Percentiles rank a stretch among this genome's conserved stretches.
Evolutionary conservation across 441 rosid genomes (phyloP).

Genomic region (Daphne laureola): DNA sequence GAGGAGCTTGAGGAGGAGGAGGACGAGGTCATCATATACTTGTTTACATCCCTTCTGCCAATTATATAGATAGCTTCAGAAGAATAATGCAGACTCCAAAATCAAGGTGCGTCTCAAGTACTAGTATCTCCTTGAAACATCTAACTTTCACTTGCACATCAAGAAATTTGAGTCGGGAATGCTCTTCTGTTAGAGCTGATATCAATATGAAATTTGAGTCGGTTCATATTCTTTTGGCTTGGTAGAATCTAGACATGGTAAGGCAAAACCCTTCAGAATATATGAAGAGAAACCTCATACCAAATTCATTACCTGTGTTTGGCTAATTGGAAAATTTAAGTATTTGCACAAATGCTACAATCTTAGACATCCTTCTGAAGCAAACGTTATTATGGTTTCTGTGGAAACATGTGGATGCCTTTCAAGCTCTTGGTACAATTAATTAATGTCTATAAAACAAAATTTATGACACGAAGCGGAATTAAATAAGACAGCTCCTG

Average conservation of each 20-base stretch:
- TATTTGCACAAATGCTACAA: neutral
- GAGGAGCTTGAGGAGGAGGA: conserved; percentile 29
- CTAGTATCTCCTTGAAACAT: conserved; percentile 1
- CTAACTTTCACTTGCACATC: neutral
- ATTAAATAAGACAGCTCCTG: conserved; percentile 2
- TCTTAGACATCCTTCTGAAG: neutral
- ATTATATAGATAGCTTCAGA: conserved; percentile 22
- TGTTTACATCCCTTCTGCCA: conserved; percentile 12
- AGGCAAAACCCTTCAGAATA: neutral
- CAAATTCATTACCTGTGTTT: conserved; percentile 1
- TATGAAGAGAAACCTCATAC: conserved; percentile 8
- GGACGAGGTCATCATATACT: conserved; percentile 14
- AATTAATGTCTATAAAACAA: conserved; percentile 1
- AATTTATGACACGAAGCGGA: neutral
- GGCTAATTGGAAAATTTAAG: neutral
- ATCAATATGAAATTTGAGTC: too few relatives aligned
- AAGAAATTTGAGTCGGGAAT: conserved; percentile 2
- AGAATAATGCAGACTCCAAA: conserved; percentile 81
- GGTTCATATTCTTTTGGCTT: neutral
- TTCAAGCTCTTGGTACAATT: neutral
- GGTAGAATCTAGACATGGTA: neutral
- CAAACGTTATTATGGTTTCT: neutral
- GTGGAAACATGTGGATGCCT: neutral
- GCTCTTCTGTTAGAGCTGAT: neutral
- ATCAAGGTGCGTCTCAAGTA: conserved; percentile 40